A percentile compares a stretch with the other conserved stretches of the same genome.
Conservation (phyloP, 176 grass and related monocot genomes). For the Musa schizocarpa region DNA sequence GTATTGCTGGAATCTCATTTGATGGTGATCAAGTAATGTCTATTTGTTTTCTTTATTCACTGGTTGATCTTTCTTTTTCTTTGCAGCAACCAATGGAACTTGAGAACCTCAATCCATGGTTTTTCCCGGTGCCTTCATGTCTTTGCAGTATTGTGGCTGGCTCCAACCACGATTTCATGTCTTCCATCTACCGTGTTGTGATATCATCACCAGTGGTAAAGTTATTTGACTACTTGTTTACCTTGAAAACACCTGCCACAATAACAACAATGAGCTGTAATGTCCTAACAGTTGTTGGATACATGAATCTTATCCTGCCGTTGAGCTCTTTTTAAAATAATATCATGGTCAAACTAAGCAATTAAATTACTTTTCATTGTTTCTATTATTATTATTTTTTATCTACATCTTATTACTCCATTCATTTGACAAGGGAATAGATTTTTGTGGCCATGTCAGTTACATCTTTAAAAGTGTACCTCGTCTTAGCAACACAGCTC, state of each 20-base stretch:
- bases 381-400: neutral
- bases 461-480: neutral
- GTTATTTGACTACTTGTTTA: neutral
- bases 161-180: slow-evolving; percentile 81
- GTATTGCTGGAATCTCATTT: neutral
- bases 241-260: neutral
- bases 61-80: neutral
- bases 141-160: slow-evolving; percentile 57
- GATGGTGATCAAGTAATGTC: neutral
- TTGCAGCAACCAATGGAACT: slow-evolving; percentile 51
- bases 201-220: slow-evolving; percentile 79
- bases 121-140: slow-evolving; percentile 63
- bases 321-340: neutral
- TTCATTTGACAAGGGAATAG: neutral
- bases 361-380: neutral
- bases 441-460: neutral
- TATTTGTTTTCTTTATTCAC: slow-evolving; percentile 1
- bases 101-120: slow-evolving; percentile 66
- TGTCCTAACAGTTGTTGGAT: neutral
- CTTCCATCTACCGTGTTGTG: slow-evolving; percentile 63
- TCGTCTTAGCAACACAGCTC: neutral
- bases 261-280: neutral
- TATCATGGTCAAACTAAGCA: neutral
- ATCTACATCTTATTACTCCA: neutral
- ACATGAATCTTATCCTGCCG: neutral